phyloP scores from a whole-genome alignment of 768 basidiomycete species.

The Dacryopinax spathularia region DNA sequence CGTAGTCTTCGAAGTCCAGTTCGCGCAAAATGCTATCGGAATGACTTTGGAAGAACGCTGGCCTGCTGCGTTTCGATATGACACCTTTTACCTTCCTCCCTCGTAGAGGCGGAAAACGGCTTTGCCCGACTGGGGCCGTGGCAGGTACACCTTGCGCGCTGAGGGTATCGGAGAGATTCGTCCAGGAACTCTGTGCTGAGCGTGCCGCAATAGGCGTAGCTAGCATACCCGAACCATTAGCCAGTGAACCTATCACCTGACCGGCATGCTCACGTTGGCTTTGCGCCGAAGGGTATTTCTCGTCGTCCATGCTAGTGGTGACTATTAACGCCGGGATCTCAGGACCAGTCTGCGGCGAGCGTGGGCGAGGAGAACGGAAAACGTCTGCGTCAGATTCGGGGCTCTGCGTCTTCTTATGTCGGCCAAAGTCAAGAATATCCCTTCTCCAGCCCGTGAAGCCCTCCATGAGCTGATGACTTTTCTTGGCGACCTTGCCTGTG shows the following conservation, averaged over 20 bases:
- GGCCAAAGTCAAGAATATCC: background rate
- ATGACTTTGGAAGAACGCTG: background rate
- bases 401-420: background rate
- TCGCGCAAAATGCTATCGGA: background rate
- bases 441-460: slow-evolving; percentile 2
- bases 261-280: background rate
- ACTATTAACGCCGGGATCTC: background rate
- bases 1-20: background rate
- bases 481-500: background rate
- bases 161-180: background rate
- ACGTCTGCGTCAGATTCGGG: background rate
- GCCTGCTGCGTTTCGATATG: background rate
- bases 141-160: background rate
- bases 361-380: background rate
- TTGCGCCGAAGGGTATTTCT: background rate
- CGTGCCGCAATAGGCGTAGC: background rate
- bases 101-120: background rate
- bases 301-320: background rate
- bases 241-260: background rate
- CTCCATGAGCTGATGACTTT: background rate
- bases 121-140: background rate
- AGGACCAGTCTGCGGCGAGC: background rate
- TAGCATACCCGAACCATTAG: background rate
- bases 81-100: background rate
- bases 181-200: background rate